Base-by-base conservation (phyloP, 805 yeast genomes). In the Candida golubevii region DNA sequence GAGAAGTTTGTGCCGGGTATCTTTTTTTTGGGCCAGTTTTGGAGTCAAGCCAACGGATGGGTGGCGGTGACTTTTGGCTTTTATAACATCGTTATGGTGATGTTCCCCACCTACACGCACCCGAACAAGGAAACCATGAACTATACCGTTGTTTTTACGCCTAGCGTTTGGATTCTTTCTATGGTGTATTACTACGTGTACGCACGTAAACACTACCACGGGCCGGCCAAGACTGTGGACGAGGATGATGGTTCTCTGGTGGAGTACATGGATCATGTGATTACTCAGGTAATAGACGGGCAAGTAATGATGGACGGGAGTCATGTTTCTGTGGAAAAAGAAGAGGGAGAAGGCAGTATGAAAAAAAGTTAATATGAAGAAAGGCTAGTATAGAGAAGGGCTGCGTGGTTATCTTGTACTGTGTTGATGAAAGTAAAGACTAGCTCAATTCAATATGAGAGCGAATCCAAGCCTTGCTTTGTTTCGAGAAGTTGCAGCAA, bases 121-220 rank as follows among this genome's bases (percentile, higher is more conserved):
- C 78, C 74, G 6, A 62, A 65, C 28, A 68, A 67, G 44, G 61
- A 63, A 0, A 63, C 77, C 15, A 83, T 84, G 91, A 84, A 84
- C 63, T 84, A 84, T 60, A 79, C 88, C 0, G 74, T 75, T 50
- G 85, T 79, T 2, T 80, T 83, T 46, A 81, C 79, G 26, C 75
- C 77, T 28, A 82, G 82, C 7, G 74, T 78, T 13, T 79, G 84
- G 84, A 46, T 77, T 6, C 62, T 80, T 14, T 70, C 84, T 0
- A 55, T 72, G 44, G 40, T 72, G 0, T 82, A 82, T 61, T 82
- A 77, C 62, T 70, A 59, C 44, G 58, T 67, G 5, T 74, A 74
- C 57, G 84, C 82, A 3, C 71, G 75, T 47, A 78, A 73, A 53
- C 65, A 69, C 57, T 82, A 77, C 67, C 58, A 69, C 29, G 88